Conservation (phyloP, 306 rosid genomes). For the Acacia melanoxylon region DNA sequence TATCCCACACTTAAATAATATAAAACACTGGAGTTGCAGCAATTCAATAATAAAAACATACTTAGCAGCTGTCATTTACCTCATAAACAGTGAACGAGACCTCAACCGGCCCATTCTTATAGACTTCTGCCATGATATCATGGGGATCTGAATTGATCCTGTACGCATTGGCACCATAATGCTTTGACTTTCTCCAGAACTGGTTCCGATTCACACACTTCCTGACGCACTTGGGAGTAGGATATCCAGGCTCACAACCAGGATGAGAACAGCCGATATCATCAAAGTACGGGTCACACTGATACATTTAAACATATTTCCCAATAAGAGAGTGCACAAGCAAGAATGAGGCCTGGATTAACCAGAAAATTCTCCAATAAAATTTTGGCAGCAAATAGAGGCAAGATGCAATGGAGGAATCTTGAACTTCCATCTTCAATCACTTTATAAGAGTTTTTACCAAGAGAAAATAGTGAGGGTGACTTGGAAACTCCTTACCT, state of each 20-base stretch:
- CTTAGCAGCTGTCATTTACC: constrained; percentile 52
- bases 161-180: constrained; percentile 69
- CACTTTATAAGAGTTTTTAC: constrained; percentile 4
- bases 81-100: constrained; percentile 86
- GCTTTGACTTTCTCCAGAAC: constrained; percentile 79
- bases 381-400: constrained; percentile 19
- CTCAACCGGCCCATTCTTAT: constrained; percentile 91
- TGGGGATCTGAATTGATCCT: constrained; percentile 54
- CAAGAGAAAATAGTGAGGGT: not conserved
- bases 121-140: constrained; percentile 90
- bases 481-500: constrained; percentile 48
- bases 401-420: constrained; percentile 3
- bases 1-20: not conserved
- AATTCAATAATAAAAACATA: constrained; percentile 5
- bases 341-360: not conserved
- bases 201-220: constrained; percentile 72
- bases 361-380: constrained; percentile 3
- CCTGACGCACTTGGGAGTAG: constrained; percentile 73
- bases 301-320: constrained; percentile 16
- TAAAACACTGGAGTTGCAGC: constrained; percentile 9
- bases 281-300: constrained; percentile 99
- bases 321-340: not conserved
- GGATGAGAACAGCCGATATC: constrained; percentile 91
- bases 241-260: constrained; percentile 88
- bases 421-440: constrained; percentile 11